These are phyloP conservation scores for Leccinum obscurum DNA, from an alignment of 768 basidiomycete species.

Conservation along the genomic window DNA sequence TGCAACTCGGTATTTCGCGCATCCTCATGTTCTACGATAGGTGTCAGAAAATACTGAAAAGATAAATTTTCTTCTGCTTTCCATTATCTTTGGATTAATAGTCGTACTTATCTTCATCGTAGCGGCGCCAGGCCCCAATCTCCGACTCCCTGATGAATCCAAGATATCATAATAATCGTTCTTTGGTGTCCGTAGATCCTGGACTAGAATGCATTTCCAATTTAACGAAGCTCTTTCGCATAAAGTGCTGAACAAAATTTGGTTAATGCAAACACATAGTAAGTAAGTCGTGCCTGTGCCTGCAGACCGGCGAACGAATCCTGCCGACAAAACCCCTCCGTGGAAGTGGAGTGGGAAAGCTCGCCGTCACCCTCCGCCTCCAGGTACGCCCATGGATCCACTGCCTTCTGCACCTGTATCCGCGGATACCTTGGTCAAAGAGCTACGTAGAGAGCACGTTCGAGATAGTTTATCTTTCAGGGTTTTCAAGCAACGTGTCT, in stretches of 20 bases:
- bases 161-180: too few relatives aligned
- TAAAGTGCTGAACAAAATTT: too few relatives aligned
- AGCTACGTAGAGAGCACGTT: conserved; percentile 18
- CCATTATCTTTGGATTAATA: conserved; percentile 69
- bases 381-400: conserved; percentile 30
- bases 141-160: too few relatives aligned
- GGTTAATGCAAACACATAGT: too few relatives aligned
- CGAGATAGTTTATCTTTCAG: conserved; percentile 4
- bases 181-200: too few relatives aligned
- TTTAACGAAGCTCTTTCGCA: conserved; percentile 10
- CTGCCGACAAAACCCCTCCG: too few relatives aligned
- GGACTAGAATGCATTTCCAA: too few relatives aligned
- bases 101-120: conserved; percentile 68
- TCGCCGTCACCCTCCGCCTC: conserved; percentile 47
- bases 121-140: too few relatives aligned
- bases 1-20: conserved; percentile 68
- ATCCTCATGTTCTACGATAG: conserved; percentile 37
- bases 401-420: conserved; percentile 28
- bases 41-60: conserved; percentile 95
- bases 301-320: too few relatives aligned
- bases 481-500: conserved; percentile 5
- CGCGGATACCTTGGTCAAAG: conserved; percentile 32
- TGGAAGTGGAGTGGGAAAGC: conserved; percentile 52
- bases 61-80: conserved; percentile 87
- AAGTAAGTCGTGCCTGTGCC: too few relatives aligned